Evolutionary conservation across 2,329 filamentous ascomycete genomes (phyloP).

Genomic region (Pseudocercospora macadamiae): DNA sequence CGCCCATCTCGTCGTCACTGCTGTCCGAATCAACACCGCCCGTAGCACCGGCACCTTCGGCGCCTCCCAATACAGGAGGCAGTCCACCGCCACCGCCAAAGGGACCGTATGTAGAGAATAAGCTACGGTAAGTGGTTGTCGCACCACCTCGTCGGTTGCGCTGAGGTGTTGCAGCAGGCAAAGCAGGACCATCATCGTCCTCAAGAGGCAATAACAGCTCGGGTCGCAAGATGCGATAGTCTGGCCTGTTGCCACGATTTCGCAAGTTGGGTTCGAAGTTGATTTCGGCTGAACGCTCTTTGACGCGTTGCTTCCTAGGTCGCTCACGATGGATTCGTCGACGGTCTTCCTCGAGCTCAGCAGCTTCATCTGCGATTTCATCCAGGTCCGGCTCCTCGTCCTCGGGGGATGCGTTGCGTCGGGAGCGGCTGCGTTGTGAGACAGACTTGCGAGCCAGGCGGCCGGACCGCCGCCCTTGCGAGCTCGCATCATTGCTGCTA

Average conservation of each 20-base stretch:
- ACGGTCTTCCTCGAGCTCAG: constrained; percentile 60
- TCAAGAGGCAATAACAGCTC: constrained; percentile 73
- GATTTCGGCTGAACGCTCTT: constrained; percentile 31
- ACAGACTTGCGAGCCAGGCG: constrained; percentile 54
- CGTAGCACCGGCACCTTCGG: constrained; percentile 72
- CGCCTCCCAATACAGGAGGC: constrained; percentile 71
- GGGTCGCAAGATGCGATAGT: constrained; percentile 84
- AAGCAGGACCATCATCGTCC: constrained; percentile 68
- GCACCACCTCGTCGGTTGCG: constrained; percentile 66
- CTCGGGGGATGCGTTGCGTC: constrained; percentile 50
- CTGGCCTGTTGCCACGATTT: constrained; percentile 71
- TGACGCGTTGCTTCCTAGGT: constrained; percentile 36
- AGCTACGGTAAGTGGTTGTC: constrained; percentile 69
- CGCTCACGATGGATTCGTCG: constrained; percentile 42
- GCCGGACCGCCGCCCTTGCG: constrained; percentile 51
- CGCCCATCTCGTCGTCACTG: constrained; percentile 79
- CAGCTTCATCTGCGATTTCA: constrained; percentile 59
- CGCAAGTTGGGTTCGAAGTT: constrained; percentile 53
- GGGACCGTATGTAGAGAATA: constrained; percentile 89
- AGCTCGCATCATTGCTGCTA: constrained; percentile 48
- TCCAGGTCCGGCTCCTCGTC: constrained; percentile 52
- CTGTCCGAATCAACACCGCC: constrained; percentile 91
- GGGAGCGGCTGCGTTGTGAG: constrained; percentile 47
- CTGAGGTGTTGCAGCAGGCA: constrained; percentile 63
- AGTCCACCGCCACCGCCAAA: constrained; percentile 84